phyloP scores from a whole-genome alignment of 176 grass and related monocot species.

The Canna indica region DNA sequence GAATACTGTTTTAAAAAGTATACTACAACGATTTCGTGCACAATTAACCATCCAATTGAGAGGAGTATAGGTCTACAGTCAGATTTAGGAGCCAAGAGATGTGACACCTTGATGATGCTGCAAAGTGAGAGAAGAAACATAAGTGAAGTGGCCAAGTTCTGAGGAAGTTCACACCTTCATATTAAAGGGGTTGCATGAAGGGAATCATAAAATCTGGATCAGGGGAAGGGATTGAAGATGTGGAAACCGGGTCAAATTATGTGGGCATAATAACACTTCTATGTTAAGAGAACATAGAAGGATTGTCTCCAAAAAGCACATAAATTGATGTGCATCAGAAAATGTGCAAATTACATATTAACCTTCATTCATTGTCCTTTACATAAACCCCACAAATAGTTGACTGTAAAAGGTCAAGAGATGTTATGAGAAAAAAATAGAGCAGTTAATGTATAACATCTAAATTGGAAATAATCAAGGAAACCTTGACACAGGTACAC shows the following conservation, averaged over 20 bases:
- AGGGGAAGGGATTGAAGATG: no score
- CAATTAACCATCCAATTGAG: neutral
- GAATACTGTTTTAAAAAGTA: neutral
- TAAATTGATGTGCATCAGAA: neutral
- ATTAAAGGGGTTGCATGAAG: neutral
- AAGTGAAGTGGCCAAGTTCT: no score
- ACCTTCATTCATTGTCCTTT: neutral
- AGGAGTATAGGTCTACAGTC: neutral
- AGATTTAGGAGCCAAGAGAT: neutral
- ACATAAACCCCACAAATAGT: no score
- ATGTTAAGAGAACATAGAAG: neutral
- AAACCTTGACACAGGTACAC: conserved; percentile 71
- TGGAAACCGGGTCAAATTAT: neutral
- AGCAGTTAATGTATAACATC: neutral
- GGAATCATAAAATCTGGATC: neutral
- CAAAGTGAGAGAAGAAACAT: neutral
- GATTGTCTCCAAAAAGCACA: neutral
- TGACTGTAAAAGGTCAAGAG: neutral
- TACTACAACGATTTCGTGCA: neutral
- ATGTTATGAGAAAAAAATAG: neutral
- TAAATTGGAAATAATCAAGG: neutral
- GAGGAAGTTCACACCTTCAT: no score
- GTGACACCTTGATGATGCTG: neutral
- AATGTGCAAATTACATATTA: neutral
- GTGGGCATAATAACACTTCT: neutral